Evolutionary conservation across 2,329 filamentous ascomycete species (phyloP), one percentile per base, ranked within the genome.

Genomic region (Drechslerella stenobrocha): DNA sequence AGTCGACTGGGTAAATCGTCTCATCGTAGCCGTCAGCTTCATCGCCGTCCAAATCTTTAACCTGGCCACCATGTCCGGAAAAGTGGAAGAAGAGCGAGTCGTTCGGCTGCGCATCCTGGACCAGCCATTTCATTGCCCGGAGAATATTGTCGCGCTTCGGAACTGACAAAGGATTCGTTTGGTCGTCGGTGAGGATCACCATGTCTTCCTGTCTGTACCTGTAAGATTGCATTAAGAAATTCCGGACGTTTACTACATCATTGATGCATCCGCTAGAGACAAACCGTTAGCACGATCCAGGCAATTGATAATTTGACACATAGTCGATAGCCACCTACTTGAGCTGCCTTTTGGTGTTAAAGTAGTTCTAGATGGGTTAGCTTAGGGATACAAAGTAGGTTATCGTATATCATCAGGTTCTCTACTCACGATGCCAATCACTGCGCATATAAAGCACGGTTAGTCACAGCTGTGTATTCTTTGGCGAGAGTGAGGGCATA

Each of bases 71-170:
- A 20, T 69, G 64, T n/a, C 88, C 90, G 35, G 91, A 96, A 76
- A 96, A 97, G 78, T 97, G 92, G 80, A 97, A 96, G 79, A 97
- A 97, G 4, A 97, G 82, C 2, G 92, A 95, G 76, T 97, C 92
- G 75, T 96, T 95, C 0, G 90, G 88, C 61, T 83, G 83, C 2
- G 92, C 91, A 75, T 96, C 91, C 78, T 96, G 96, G 61, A 96
- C 90, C 18, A 97, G 80, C 92, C 92, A 97, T 76, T 96, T 91
- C 92, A 97, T 97, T 26, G 92, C 92, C 53, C 92, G 84, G 34
- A 97, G 77, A 58, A 97, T 95, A 75, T 97, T 97, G 72, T 89
- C 88, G 77, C 96, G 96, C 3, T 90, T 96, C 6, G 92, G 92
- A 78, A 96, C 90, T 77, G 90, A 95, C 88, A 96, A 95, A 23